Percentiles rank a stretch among this genome's conserved stretches.
These are phyloP conservation scores for Cardamine occulta DNA, from an alignment of 345 rosid genomes.

Conservation along the genomic window DNA sequence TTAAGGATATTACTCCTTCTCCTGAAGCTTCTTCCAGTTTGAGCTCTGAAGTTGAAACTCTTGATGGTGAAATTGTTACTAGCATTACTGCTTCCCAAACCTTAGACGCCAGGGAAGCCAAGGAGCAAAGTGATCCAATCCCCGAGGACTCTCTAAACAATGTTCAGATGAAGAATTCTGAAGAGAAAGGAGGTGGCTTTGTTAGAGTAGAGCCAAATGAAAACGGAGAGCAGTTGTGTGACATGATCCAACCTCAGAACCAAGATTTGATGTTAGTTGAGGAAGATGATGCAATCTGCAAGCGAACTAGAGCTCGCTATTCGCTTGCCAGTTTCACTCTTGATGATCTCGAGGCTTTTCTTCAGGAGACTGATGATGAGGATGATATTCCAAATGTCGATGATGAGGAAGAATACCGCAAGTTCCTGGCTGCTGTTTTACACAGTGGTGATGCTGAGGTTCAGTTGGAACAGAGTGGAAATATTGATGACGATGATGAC, in stretches of 20 bases:
- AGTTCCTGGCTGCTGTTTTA: slow-evolving; percentile 92
- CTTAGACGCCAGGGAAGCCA: slow-evolving; percentile 39
- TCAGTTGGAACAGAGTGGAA: slow-evolving; percentile 47
- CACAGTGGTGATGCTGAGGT: slow-evolving; percentile 59
- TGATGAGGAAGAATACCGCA: slow-evolving; percentile 86
- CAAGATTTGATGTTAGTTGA: slow-evolving; percentile 40
- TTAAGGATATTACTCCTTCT: slow-evolving; percentile 66
- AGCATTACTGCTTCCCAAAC: slow-evolving; percentile 31
- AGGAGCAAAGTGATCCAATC: slow-evolving; percentile 43
- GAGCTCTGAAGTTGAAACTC: slow-evolving; percentile 74
- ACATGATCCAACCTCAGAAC: slow-evolving; percentile 35
- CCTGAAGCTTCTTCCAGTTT: slow-evolving; percentile 86
- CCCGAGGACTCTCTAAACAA: slow-evolving; percentile 21
- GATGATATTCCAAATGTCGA: slow-evolving; percentile 83
- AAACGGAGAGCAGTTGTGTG: background rate
- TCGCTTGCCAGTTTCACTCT: slow-evolving; percentile 85
- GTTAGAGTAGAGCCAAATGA: slow-evolving; percentile 25
- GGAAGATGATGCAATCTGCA: slow-evolving; percentile 87
- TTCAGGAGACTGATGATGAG: slow-evolving; percentile 94
- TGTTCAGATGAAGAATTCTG: slow-evolving; percentile 19
- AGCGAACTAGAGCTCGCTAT: slow-evolving; percentile 86
- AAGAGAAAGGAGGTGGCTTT: slow-evolving; percentile 32
- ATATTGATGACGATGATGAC: slow-evolving; percentile 67
- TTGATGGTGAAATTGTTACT: slow-evolving; percentile 48
- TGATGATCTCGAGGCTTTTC: slow-evolving; percentile 94